Evolutionary conservation across 305 asterid genomes (phyloP).

Genomic region (Fraxinus dipetala): DNA sequence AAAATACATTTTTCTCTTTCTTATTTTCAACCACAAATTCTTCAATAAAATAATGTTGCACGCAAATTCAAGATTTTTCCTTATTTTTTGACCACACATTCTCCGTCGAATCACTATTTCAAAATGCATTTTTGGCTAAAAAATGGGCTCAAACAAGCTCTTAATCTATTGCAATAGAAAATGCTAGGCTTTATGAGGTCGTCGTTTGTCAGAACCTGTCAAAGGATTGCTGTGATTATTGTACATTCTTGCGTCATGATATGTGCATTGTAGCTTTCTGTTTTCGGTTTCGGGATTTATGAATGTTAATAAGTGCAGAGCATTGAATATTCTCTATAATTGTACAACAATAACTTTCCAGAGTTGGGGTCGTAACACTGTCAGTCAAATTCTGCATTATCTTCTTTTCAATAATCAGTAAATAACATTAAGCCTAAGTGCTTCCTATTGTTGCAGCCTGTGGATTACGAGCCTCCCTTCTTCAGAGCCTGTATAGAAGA

Average conservation of each 20-base stretch:
- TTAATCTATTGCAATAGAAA: background rate
- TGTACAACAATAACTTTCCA: background rate
- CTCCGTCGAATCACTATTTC: no score
- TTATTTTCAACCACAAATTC: no score
- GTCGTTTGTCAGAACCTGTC: background rate
- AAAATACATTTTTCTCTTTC: no score
- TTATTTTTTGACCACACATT: no score
- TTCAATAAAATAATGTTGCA: no score
- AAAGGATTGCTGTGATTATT: background rate
- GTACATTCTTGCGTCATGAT: background rate
- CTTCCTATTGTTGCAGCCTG: constrained; percentile 67
- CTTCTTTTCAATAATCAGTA: background rate
- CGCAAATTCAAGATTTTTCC: no score
- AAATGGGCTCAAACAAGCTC: no score
- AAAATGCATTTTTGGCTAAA: no score
- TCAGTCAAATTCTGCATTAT: constrained; percentile 16
- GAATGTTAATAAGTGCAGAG: background rate
- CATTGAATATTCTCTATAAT: background rate
- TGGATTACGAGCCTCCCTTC: constrained; percentile 95
- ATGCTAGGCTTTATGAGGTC: background rate
- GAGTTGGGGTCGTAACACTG: background rate
- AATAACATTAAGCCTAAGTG: background rate
- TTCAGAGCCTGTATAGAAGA: constrained; percentile 84
- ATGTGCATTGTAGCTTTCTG: background rate
- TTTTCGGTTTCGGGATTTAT: background rate